Evolutionary conservation across 2,329 filamentous ascomycete genomes (phyloP), one percentile per base, ranked within the genome.

Genomic region (Didymosphaeria variabile): DNA sequence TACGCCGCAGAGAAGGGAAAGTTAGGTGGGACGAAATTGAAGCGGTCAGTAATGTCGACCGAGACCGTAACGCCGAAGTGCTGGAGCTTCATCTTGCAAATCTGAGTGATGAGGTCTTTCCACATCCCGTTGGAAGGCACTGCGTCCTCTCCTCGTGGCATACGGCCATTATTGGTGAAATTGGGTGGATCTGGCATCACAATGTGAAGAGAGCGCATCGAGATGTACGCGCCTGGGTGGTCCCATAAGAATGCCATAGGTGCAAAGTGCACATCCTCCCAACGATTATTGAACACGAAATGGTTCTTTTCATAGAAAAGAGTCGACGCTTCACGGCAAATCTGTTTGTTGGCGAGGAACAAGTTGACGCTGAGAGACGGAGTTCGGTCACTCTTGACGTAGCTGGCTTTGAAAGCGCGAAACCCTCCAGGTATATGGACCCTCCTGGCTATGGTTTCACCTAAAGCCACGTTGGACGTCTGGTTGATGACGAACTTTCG

Each of bases 201-300:
- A 5, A 52, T 52, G 19, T 52, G 49, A 13, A 52, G 34, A 8
- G 49, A 52, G 12, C 49, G 49, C 21, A 52, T 21, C 49, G 32
- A 52, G 2, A 17, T n/a, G 19, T 52, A 52, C 5, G 49, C 32
- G 17, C 49, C 32, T 7, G 49, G 19, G 19, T 52, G 49, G 12
- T 52, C 49, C n/a, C 23, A 38, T 26, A 52, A 17, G 19, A 52
- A 52, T 26, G 49, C 49, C 32, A 36, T 10, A 10, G 49, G 49
- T 26, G 32, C 49, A 8, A 23, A 32, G 12, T 31, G 17, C 13
- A 40, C 19, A 26, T 52, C 32, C 29, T 38, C 34, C 49, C 49
- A 52, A 12, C 49, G n/a, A 26, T 19, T 23, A 8, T 36, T 10
- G 34, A 52, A 52, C 3, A 40, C 21, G 32, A 52, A 52, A 17